Evolutionary conservation across 345 rosid genomes (phyloP).

Genomic region (Euphorbia lathyris): DNA sequence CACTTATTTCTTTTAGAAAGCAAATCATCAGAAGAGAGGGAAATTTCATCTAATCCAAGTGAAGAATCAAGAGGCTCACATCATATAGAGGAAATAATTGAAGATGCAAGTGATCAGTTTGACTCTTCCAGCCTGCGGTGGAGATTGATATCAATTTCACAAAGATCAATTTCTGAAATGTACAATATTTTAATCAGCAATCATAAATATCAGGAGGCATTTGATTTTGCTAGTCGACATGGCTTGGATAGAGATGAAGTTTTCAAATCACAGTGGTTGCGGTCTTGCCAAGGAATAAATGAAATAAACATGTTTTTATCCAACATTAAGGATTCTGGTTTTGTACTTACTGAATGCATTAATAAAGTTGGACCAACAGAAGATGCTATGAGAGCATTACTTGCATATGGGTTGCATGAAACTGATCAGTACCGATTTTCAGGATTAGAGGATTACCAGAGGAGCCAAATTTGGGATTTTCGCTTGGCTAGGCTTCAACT

Average conservation of each 20-base stretch:
- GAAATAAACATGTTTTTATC: constrained; percentile 59
- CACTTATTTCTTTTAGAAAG: constrained; percentile 65
- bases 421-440: constrained; percentile 54
- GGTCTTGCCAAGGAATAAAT: constrained; percentile 53
- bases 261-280: constrained; percentile 76
- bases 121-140: constrained; percentile 46
- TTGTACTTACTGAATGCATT: constrained; percentile 72
- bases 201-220: constrained; percentile 60
- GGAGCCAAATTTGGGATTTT: constrained; percentile 56
- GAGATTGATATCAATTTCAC: constrained; percentile 71
- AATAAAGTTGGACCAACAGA: constrained; percentile 79
- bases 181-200: constrained; percentile 60
- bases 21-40: constrained; percentile 32
- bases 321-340: constrained; percentile 64
- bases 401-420: constrained; percentile 59
- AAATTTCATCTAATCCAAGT: constrained; percentile 26
- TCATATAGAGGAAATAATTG: constrained; percentile 26
- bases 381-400: constrained; percentile 72
- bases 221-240: constrained; percentile 71
- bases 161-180: constrained; percentile 83
- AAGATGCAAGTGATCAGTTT: constrained; percentile 31
- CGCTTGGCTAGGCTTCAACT: constrained; percentile 80
- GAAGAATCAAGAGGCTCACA: constrained; percentile 34
- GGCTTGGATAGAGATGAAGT: constrained; percentile 81
- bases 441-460: constrained; percentile 48